Evolutionary conservation across 148 eudicot genomes (phyloP), one percentile per base, ranked within the genome.

Genomic region (Vaccinium macrocarpon): DNA sequence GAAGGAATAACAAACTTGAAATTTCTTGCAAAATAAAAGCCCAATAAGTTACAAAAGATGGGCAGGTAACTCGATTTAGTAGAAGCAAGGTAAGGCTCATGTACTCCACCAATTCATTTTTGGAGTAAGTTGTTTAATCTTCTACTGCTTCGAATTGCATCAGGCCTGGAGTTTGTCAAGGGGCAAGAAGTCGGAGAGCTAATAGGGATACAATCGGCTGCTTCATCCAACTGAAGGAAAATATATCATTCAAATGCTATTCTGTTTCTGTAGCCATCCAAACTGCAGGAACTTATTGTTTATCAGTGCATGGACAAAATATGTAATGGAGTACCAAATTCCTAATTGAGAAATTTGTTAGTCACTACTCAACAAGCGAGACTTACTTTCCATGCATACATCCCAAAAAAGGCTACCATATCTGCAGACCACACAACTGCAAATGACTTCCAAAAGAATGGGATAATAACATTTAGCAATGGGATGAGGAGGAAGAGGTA

Each of bases 361-460:
- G 38, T 81, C 15, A 59, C 21, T 32, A 74, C 38, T 85, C 32
- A 53, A 61, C 68, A 48, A 55, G 62, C 11, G 23, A 75, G 15
- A 35, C 81, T 72, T 92, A 96, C 99, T 93, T 97, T 97, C 99
- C 99, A 97, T 4, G 98, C 97, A 72, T 97, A 97, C 98, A 97
- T 97, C 70, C 84, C 86, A 83, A 97, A 92, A 84, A 97, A 97
- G 66, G 93, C 98, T 16, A 91, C 85, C 1, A 91, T 92, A 84
- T 97, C 99, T 49, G 98, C 98, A 66, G 98, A 95, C 99, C 99
- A 97, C 75, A 97, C 99, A 68, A 92, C 93, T 9, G 99, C 98
- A 82, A 97, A 97, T 5, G 99, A 97, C 86, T 95, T 97, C 93
- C 89, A 86, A 83, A 97, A 97, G 90, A 97, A 95, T 35, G 99